Base-by-base conservation (phyloP, 2,329 filamentous ascomycete species). In the Thielaviopsis musarum region DNA sequence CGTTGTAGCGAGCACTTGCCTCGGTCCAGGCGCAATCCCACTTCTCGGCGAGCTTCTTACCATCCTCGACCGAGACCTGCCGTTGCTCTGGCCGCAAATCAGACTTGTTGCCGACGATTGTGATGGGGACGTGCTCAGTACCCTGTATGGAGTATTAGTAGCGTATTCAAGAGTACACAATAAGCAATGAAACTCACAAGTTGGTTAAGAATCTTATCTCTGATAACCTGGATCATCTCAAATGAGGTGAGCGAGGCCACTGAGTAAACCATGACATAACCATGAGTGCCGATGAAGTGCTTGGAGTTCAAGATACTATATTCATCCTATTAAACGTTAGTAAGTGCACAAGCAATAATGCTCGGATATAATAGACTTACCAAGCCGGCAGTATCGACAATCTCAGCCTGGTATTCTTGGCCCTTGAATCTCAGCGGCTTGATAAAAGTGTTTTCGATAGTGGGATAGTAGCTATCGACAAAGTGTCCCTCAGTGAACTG, bases 261-360 rank as follows among this genome's bases (percentile, higher is more conserved):
- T n/a, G 91, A 95, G 74, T 98, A 98, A 55, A 96, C 91, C 62
- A 98, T 85, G 81, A 98, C 90, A 72, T 97, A 98, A 60, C 93
- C 93, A 75, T 98, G 93, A 65, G 97, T 97, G 64, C 93, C 93
- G 70, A 98, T 97, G 68, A 97, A 97, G 71, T 97, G 91, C 75
- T 97, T 97, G 63, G 88, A 95, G 73, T 96, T 97, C 63, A 98
- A 78, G 65, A 97, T 96, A 69, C 88, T 95, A 77, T 98, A 98
- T 73, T 98, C 93, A 76, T 98, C 93, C 85, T 93, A 68, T 62
- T 65, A 13, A 64, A 26, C 13, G 28, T 34, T 15, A 12, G 59
- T 55, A 38, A 51, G 41, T 10, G 9, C 45, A 34, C 6, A 34
- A 34, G 2, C 30, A 21, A 49, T 49, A 12, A 49, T 19, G 17